Conservation (phyloP, 2,329 filamentous ascomycete genomes). For the Xylaria sp. region DNA sequence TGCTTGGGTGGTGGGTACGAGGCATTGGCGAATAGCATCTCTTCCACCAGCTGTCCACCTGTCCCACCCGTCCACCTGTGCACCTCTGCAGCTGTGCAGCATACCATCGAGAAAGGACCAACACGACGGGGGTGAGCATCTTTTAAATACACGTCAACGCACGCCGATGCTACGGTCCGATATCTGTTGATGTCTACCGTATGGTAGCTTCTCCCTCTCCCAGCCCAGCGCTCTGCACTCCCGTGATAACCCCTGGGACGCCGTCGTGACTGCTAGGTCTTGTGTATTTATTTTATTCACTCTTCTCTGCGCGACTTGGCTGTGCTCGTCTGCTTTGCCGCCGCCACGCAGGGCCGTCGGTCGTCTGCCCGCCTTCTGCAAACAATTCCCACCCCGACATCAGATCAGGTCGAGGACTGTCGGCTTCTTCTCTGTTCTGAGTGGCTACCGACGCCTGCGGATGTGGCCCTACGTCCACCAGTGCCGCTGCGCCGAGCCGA, state of each 20-base stretch:
- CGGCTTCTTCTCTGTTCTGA: slow-evolving; percentile 10
- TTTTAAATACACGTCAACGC: slow-evolving; percentile 13
- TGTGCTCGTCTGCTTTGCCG: background rate
- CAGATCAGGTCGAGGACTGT: slow-evolving; percentile 19
- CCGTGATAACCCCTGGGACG: background rate
- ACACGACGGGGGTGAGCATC: background rate
- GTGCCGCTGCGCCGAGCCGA: slow-evolving; percentile 26
- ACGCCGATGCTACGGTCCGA: slow-evolving; percentile 18
- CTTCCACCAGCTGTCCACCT: slow-evolving; percentile 9
- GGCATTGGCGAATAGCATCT: slow-evolving; percentile 24
- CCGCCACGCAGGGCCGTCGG: slow-evolving; percentile 2
- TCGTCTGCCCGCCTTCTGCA: slow-evolving; percentile 18
- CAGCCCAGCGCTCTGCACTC: background rate
- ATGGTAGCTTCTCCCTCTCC: background rate
- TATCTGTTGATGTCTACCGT: slow-evolving; percentile 2
- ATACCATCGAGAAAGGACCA: background rate
- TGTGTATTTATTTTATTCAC: background rate
- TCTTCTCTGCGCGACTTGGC: background rate
- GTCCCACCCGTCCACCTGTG: no score
- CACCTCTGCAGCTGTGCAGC: background rate
- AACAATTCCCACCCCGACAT: slow-evolving; percentile 12
- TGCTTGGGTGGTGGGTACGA: slow-evolving; percentile 19
- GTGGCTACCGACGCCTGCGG: slow-evolving; percentile 26
- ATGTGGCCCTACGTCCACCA: slow-evolving; percentile 9
- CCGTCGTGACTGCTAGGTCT: background rate